Evolutionary conservation across 164 flowering plant genomes (phyloP), one percentile per base, ranked within the genome.

Genomic region (Macadamia integrifolia): DNA sequence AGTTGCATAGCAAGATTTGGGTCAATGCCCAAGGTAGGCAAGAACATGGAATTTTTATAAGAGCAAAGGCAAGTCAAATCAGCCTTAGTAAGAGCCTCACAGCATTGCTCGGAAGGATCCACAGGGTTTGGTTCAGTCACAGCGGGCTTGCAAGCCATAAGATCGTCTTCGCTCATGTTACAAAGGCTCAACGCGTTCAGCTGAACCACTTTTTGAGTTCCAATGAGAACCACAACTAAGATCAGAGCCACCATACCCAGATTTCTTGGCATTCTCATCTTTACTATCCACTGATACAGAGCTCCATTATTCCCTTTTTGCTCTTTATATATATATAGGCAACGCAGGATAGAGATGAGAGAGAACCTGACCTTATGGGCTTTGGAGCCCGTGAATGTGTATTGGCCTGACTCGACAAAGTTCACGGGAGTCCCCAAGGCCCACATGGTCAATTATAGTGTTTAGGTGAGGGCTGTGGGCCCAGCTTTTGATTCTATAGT

Each of bases 1-100:
- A 85, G 88, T 62, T 81, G 61, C 77, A 83, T 69, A 70, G 86
- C 86, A 3, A 68, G 78, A 2, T 72, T 58, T 14, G 86, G 73
- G 58, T 85, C 77, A 1, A 85, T 77, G 0, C 84, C 83, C 23
- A 78, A 60, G 42, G 60, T 6, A 14, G 74, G 65, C 62, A 82
- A 57, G 31, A 73, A 9, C 65, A 55, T 44, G 35, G 77, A 70
- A 61, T 70, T 62, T 78, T 75, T 83, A 66, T 71, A 83, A 1
- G 62, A 53, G 71, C 88, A 85, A 8, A 85, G 70, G 68, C 88
- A 83, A 6, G 52, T 23, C 49, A 83, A 31, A 72, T 82, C 64
- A 6, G 85, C 85, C 2, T 55, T 60, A 8, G 64, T 4, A 0
- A 85, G 77, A 1, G 88, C 85, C 15, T 67, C 43, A 75, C 86